Evolutionary conservation across 1,139 yeast genomes (phyloP).

Genomic region (Fermentozyma sake): DNA sequence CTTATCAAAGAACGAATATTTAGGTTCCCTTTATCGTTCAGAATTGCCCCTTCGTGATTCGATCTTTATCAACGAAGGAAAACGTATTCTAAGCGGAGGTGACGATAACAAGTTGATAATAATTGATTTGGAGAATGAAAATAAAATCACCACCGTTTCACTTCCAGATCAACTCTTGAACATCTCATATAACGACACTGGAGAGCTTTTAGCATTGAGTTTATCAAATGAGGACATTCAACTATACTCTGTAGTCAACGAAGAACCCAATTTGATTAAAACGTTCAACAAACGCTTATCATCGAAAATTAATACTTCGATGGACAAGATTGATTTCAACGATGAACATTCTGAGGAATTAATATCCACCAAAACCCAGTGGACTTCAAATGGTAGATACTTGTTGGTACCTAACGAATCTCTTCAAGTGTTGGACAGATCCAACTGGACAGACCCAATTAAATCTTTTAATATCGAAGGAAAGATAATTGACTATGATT

Average conservation of each 20-base stretch:
- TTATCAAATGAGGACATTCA: conserved; percentile 65
- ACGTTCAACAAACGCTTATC: conserved; percentile 40
- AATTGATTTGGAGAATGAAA: conserved; percentile 43
- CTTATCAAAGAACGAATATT: conserved; percentile 15
- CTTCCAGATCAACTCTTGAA: conserved; percentile 55
- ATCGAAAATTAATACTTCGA: conserved; percentile 29
- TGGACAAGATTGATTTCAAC: conserved; percentile 32
- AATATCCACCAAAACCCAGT: conserved; percentile 26
- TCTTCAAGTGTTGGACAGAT: conserved; percentile 34
- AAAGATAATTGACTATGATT: conserved; percentile 44
- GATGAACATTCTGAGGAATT: conserved; percentile 40
- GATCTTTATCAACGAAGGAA: conserved; percentile 65
- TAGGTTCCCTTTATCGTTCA: conserved; percentile 33
- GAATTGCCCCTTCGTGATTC: conserved; percentile 67
- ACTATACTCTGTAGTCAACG: conserved; percentile 56
- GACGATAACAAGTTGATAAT: conserved; percentile 64
- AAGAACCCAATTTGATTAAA: conserved; percentile 32
- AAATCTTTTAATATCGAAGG: conserved; percentile 8
- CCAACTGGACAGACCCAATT: conserved; percentile 19
- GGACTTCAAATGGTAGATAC: conserved; percentile 49
- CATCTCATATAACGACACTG: conserved; percentile 57
- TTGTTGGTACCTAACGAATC: conserved; percentile 53
- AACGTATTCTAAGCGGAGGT: conserved; percentile 68
- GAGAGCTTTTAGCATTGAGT: conserved; percentile 58
- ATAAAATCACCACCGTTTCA: conserved; percentile 29